Base-by-base conservation (phyloP, 805 yeast species). In the Scheffersomyces spartinae region DNA sequence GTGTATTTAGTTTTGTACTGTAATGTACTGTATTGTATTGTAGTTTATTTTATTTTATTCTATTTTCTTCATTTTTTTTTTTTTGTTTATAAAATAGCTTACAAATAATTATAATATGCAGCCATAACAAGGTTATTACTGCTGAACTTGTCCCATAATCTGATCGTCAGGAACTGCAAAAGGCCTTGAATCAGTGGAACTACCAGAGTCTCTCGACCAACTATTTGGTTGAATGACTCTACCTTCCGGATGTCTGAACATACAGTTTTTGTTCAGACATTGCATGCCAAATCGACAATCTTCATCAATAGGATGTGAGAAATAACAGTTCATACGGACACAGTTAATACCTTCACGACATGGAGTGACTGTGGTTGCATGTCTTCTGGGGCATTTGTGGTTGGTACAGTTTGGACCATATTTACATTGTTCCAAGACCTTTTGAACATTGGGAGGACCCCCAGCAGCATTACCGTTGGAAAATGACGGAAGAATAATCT, bases 271-370 rank as follows among this genome's bases (percentile, higher is more conserved):
- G 49, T 82, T 83, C 39, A 64, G 70, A 55, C 96, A 85, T 34
- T 71, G 70, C 30, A 62, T 61, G 9, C 84, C 93, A 51, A 74
- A 85, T 40, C 78, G 80, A 57, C 96, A 85, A 27, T 67, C 75
- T 43, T 78, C 86, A 35, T 64, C 64, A 20, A 82, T 57, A 21
- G 94, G 94, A 50, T 85, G 96, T 12, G 79, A 65, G 50, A 83
- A 85, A 25, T 67, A 61, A 55, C 96, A 85, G 49, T 85, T 91
- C 25, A 71, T 59, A 50, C 94, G 71, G 11, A 71, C 65, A 58
- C 96, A 85, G 25, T 63, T 64, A 15, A 70, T 68, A 14, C 95
- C 95, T 16, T 75, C 82, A 45, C 94, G 81, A 48, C 96, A 85
- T 33, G 81, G 52, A 15, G 74, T 70, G 6, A 69, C 63, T 6